phyloP scores from a whole-genome alignment of 2,329 filamentous ascomycete species.

The Pseudogymnoascus sp. region DNA sequence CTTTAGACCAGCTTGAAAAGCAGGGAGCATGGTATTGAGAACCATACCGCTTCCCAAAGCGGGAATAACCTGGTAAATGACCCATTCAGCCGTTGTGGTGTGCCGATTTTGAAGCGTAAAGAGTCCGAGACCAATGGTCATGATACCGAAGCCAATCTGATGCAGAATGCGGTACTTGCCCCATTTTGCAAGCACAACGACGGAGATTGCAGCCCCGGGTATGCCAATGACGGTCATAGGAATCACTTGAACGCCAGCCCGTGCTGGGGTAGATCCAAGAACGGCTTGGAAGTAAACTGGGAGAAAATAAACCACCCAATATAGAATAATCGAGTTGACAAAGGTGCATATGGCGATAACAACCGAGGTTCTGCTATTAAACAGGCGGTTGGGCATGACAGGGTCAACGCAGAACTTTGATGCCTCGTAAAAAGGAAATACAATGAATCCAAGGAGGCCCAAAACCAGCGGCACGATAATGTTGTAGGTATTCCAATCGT shows the following conservation, averaged over 20 bases:
- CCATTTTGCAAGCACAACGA: slow-evolving; percentile 2
- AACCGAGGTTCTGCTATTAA: slow-evolving; percentile 10
- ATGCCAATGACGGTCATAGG: background rate
- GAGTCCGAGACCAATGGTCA: slow-evolving; percentile 27
- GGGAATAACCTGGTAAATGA: slow-evolving; percentile 34
- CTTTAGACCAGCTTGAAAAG: slow-evolving; percentile 33
- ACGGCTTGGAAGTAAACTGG: slow-evolving; percentile 10
- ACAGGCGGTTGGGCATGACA: slow-evolving; percentile 11
- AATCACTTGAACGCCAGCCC: background rate
- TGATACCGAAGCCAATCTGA: slow-evolving; percentile 3
- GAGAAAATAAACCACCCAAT: slow-evolving; percentile 24
- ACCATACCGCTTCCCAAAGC: slow-evolving; percentile 36
- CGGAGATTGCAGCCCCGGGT: background rate
- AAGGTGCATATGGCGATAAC: slow-evolving; percentile 28
- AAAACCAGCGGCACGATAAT: slow-evolving; percentile 38
- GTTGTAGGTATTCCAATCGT: slow-evolving; percentile 34
- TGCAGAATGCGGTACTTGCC: background rate
- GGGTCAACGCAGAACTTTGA: slow-evolving; percentile 12
- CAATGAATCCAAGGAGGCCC: slow-evolving; percentile 33
- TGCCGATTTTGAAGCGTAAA: slow-evolving; percentile 32
- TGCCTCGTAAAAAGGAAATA: slow-evolving; percentile 23
- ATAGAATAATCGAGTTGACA: slow-evolving; percentile 30
- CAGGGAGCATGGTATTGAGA: slow-evolving; percentile 35
- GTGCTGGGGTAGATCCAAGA: background rate
- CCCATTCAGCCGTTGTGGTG: slow-evolving; percentile 33